Conservation (phyloP, 2,329 filamentous ascomycete species). For the Colletotrichum camelliae region DNA sequence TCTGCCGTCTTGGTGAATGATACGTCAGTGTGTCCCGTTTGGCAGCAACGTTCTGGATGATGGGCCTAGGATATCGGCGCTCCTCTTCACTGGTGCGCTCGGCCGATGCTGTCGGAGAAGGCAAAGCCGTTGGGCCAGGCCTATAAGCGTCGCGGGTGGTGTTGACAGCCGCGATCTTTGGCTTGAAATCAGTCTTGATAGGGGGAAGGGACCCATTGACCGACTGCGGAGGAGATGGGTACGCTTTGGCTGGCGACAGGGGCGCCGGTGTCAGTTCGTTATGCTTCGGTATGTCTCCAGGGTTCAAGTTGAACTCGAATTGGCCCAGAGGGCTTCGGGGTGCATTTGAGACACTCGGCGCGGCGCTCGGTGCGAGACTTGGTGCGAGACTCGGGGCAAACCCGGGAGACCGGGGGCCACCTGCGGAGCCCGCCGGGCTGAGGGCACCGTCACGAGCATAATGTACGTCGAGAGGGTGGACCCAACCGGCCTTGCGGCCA, state of each 20-base stretch:
- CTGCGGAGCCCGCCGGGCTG: slow-evolving; percentile 20
- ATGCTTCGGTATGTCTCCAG: not conserved
- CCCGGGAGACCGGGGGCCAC: slow-evolving; percentile 25
- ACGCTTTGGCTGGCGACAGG: slow-evolving; percentile 15
- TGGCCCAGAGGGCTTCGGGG: slow-evolving; percentile 45
- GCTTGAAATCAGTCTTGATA: slow-evolving; percentile 20
- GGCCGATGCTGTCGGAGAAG: slow-evolving; percentile 47
- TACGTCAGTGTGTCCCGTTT: slow-evolving; percentile 57
- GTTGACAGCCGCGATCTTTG: not conserved
- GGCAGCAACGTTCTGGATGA: slow-evolving; percentile 54
- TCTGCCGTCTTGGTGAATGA: slow-evolving; percentile 48
- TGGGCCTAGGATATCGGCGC: slow-evolving; percentile 38
- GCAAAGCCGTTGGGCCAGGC: slow-evolving; percentile 37
- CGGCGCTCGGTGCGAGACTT: not conserved
- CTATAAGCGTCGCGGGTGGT: slow-evolving; percentile 32
- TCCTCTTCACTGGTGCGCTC: slow-evolving; percentile 44
- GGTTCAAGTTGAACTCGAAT: slow-evolving; percentile 40
- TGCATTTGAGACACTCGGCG: slow-evolving; percentile 26
- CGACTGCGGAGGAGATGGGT: slow-evolving; percentile 41
- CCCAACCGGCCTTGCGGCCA: slow-evolving; percentile 42
- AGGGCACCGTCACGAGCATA: slow-evolving; percentile 31
- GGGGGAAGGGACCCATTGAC: slow-evolving; percentile 28
- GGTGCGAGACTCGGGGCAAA: not conserved
- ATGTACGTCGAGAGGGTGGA: slow-evolving; percentile 55
- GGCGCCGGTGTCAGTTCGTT: slow-evolving; percentile 16